phyloP scores from a whole-genome alignment of 345 rosid genomes.

The Aegle marmelos region DNA sequence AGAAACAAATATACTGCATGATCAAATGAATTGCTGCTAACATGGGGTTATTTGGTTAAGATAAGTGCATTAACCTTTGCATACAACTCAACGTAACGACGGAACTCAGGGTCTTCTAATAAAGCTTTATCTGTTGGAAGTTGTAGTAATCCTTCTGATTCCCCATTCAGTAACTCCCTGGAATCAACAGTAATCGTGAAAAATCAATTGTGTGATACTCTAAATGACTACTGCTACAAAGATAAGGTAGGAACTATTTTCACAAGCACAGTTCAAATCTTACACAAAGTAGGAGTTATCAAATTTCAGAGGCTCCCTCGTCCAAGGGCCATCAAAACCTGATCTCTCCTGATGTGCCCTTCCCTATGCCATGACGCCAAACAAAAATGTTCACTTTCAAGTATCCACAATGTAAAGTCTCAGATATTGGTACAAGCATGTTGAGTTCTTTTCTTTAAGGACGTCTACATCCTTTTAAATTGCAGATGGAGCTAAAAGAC shows the following conservation, averaged over 20 bases:
- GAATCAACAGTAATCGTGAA: slow-evolving; percentile 1
- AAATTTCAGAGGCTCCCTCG: slow-evolving; percentile 84
- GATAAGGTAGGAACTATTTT: neutral
- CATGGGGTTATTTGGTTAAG: neutral
- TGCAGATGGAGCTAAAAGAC: neutral
- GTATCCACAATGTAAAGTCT: neutral
- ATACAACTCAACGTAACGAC: slow-evolving; percentile 70
- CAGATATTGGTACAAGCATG: neutral
- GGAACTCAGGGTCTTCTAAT: slow-evolving; percentile 65
- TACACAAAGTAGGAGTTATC: slow-evolving; percentile 95
- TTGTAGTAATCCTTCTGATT: slow-evolving; percentile 75
- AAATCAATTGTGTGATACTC: neutral
- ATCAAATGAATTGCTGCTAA: neutral
- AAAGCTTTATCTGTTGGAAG: slow-evolving; percentile 84
- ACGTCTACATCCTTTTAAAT: neutral
- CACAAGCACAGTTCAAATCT: slow-evolving; percentile 20
- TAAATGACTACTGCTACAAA: neutral
- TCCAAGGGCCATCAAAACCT: slow-evolving; percentile 98
- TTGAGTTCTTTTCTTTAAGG: neutral
- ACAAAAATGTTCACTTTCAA: slow-evolving; percentile 3
- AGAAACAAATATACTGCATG: neutral
- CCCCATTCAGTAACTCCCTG: slow-evolving; percentile 75
- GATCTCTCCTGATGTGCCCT: slow-evolving; percentile 93
- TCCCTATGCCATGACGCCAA: slow-evolving; percentile 50
- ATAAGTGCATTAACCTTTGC: slow-evolving; percentile 50